Evolutionary conservation across 2,329 filamentous ascomycete species (phyloP), one percentile per base, ranked within the genome.

Genomic region (Hirsutella thompsonii): DNA sequence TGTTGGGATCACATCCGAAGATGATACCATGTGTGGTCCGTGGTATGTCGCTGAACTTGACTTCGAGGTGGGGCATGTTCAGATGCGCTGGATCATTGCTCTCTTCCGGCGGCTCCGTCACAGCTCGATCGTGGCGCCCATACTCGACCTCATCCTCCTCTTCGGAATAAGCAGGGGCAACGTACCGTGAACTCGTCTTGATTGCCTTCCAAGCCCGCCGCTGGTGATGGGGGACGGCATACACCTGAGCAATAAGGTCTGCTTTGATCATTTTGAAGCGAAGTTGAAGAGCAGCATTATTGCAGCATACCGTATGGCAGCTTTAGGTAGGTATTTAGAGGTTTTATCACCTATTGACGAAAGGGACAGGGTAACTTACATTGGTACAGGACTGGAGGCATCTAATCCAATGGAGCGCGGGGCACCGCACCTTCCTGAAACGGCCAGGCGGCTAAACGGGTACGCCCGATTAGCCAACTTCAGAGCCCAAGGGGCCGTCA

Each of bases 11-110:
- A 10, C 33, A 44, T 20, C 49, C 48, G 20, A 50, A 49, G 30
- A 49, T 14, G 16, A 50, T 10, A 10, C 49, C 47, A 10, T 38
- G 28, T 2, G 30, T 21, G 8, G 47, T 49, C 32, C 40, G 36
- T 28, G 47, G 49, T 20, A 43, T 20, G 4, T 48, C 40, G 37
- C 44, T 44, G 30, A 50, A 46, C 21, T 11, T 45, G 38, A 53
- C 14, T 36, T 41, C 36, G 37, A 39, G 37, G 37, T 11, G 38
- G 11, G 43, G 42, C 13, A 39, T 13, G 20, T 38, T 30, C 11
- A 43, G 35, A 4, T 14, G 10, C 13, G 18, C 5, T 19, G 40
- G 21, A 11, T 21, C 10, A 34, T 5, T n/a, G 13, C 3, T 2
- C 11, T 32, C 30, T 13, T 32, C n/a, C 11, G 30, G 11, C 30